Evolutionary conservation across 2,329 filamentous ascomycete genomes (phyloP).

Genomic region (Fusarium anthophilum): DNA sequence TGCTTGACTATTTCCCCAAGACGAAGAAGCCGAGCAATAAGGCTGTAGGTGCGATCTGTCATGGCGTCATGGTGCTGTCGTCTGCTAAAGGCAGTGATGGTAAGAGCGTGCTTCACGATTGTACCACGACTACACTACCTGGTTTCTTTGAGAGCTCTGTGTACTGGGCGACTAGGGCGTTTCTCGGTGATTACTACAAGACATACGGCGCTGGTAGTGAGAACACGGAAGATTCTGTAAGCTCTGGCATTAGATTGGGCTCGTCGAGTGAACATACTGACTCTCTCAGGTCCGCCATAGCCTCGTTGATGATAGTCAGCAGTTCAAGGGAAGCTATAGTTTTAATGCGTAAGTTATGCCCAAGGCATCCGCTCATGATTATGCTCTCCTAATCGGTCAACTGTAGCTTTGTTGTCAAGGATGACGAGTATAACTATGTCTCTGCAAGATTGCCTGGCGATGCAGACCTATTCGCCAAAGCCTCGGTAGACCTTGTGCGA

Average conservation of each 20-base stretch:
- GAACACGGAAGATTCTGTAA: background rate
- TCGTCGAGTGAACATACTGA: background rate
- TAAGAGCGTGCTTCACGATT: background rate
- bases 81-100: background rate
- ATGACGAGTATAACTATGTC: background rate
- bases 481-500: background rate
- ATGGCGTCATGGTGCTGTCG: background rate
- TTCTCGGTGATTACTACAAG: background rate
- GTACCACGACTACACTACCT: background rate
- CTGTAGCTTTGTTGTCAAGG: background rate
- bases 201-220: background rate
- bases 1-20: background rate
- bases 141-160: background rate
- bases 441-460: background rate
- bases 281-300: accelerated
- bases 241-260: background rate
- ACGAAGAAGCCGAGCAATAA: background rate
- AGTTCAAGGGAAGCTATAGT: background rate
- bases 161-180: background rate
- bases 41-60: background rate
- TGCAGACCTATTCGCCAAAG: background rate
- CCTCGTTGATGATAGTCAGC: background rate
- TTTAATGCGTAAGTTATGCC: background rate
- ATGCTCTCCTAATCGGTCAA: accelerated
- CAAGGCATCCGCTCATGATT: accelerated